phyloP scores from a whole-genome alignment of 148 eudicot genomes.

The Vaccinium corymbosum region DNA sequence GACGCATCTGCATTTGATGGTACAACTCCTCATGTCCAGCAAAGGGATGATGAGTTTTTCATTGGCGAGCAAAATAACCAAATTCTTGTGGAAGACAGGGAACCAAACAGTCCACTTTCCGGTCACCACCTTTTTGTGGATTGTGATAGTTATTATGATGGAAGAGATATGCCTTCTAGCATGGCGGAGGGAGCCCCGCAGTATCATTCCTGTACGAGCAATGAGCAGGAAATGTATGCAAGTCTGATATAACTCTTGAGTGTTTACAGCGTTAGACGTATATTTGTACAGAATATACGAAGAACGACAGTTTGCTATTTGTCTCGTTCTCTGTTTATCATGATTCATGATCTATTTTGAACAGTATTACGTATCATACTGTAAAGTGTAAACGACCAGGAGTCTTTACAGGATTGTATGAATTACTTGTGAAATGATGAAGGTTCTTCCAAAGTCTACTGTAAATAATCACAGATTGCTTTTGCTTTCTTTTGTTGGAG shows the following conservation, averaged over 20 bases:
- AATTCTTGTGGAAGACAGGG: slow-evolving; percentile 22
- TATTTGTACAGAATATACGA: not conserved
- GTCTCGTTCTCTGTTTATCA: not conserved
- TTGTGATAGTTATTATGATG: slow-evolving; percentile 21
- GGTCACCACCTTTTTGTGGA: slow-evolving; percentile 32
- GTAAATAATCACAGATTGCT: not conserved
- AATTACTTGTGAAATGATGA: not conserved
- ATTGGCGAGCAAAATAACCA: slow-evolving; percentile 22
- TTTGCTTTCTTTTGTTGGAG: not conserved
- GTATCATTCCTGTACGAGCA: slow-evolving; percentile 13
- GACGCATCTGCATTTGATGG: slow-evolving; percentile 26
- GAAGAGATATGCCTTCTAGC: slow-evolving; percentile 18
- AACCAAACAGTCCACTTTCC: slow-evolving; percentile 11
- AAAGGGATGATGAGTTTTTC: slow-evolving; percentile 14
- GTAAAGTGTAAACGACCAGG: not conserved
- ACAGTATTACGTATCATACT: not conserved
- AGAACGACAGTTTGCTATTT: not conserved
- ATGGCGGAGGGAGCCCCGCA: slow-evolving; percentile 18
- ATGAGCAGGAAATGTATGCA: slow-evolving; percentile 18
- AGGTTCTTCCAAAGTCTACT: not conserved
- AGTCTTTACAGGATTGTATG: not conserved
- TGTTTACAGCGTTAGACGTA: not conserved
- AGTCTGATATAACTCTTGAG: slow-evolving; percentile 35
- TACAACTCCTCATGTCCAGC: slow-evolving; percentile 25
- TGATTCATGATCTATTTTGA: not conserved